Evolutionary conservation across 163 green algal species (phyloP).

Genomic region (Chlamydomonas reinhardtii): DNA sequence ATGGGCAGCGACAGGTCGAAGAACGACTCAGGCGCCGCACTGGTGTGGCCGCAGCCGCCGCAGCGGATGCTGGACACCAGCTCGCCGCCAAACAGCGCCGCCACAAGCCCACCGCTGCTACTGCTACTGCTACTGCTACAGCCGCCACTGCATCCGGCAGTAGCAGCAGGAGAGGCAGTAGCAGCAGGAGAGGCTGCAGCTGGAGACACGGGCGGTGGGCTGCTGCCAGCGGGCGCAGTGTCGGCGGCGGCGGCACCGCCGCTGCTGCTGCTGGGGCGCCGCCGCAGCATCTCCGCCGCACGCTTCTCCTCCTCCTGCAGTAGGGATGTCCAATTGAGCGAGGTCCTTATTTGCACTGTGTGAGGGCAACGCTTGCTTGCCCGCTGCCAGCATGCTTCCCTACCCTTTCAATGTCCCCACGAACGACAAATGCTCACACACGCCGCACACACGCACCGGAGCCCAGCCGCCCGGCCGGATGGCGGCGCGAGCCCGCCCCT

Average conservation of each 20-base stretch:
- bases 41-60: conserved; percentile 57
- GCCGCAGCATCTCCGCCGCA: background rate
- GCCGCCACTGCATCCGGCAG: no score
- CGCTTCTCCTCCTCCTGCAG: conserved; percentile 44
- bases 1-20: conserved; percentile 79
- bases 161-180: background rate
- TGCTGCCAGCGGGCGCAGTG: background rate
- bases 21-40: conserved; percentile 74
- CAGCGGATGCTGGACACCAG: conserved; percentile 69
- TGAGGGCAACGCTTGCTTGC: no score
- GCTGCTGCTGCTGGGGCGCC: background rate
- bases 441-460: no score
- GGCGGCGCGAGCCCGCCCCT: no score
- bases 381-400: no score
- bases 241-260: background rate
- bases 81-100: conserved; percentile 65
- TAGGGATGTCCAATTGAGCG: no score
- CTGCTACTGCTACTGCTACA: no score
- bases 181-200: background rate
- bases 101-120: background rate
- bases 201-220: background rate
- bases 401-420: no score
- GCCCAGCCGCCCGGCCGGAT: no score
- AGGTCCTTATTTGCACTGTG: no score
- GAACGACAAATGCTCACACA: no score